A percentile compares a stretch with the other conserved stretches of the same genome.
Evolutionary conservation across 768 basidiomycete genomes (phyloP).

Genomic region (Boletus patriciae): DNA sequence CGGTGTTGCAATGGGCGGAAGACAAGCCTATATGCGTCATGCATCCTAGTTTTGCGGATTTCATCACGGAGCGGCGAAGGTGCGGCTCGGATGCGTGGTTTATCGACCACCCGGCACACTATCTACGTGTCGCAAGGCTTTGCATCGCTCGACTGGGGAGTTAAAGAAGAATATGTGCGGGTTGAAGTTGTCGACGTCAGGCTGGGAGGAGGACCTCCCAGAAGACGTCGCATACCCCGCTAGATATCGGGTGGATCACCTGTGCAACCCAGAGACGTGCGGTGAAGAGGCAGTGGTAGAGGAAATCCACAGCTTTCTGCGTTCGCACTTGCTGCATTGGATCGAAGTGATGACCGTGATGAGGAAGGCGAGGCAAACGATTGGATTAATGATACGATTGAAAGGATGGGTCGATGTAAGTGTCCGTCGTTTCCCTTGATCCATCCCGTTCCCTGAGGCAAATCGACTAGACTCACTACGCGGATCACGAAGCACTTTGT

Average conservation of each 20-base stretch:
- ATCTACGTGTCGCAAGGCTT: conserved; percentile 24
- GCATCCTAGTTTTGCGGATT: conserved; percentile 37
- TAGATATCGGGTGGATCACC: conserved; percentile 31
- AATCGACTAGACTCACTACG: conserved; percentile 13
- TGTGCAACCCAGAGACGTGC: conserved; percentile 16
- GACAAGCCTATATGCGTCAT: conserved; percentile 31
- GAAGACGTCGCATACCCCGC: conserved; percentile 31
- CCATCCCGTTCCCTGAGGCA: not conserved
- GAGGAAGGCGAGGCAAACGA: conserved; percentile 34
- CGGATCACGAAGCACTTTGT: conserved; percentile 16
- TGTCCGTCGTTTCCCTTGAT: not conserved
- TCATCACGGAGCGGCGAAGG: conserved; percentile 32
- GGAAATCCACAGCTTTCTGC: conserved; percentile 23
- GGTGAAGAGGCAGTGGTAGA: conserved; percentile 7
- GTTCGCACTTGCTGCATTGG: conserved; percentile 34
- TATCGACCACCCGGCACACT: conserved; percentile 25
- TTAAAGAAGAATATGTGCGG: conserved; percentile 30
- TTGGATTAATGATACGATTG: conserved; percentile 24
- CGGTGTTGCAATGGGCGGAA: conserved; percentile 29
- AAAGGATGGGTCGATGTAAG: conserved; percentile 31
- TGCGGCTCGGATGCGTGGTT: conserved; percentile 31
- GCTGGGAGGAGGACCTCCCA: conserved; percentile 16
- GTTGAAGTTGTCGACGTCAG: conserved; percentile 19
- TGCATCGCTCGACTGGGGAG: conserved; percentile 21
- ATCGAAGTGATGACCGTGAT: conserved; percentile 35